Base-by-base conservation (phyloP, 148 eudicot genomes). In the Rhododendron griersonianum region DNA sequence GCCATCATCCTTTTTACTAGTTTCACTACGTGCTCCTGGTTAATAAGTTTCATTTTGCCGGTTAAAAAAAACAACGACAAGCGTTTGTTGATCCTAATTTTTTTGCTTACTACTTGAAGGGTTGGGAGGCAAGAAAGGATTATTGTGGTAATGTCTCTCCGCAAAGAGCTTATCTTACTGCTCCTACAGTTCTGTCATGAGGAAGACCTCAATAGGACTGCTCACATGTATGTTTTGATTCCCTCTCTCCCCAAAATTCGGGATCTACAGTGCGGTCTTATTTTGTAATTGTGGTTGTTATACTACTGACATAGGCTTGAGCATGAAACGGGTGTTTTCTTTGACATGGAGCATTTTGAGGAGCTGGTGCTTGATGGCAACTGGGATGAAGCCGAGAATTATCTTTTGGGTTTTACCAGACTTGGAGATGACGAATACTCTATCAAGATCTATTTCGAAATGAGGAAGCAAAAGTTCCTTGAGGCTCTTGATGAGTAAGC, bases 131-230 rank as follows among this genome's bases (percentile, higher is more conserved):
- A 82, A 50, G 81, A 33, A 57, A 82, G 85, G 13, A 30, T n/a
- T 11, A 16, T 28, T 6, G 44, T 44, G 78, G 77, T 76, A 39
- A 39, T 39, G 44, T 39, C 44, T 39, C 44, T 39, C 44, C 6
- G 44, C 44, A 39, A 39, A 39, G 44, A 39, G 44, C 44, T 39
- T 39, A 48, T 88, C 39, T 88, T 78, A 82, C 80, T 90, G 85
- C 73, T 90, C 37, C 57, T 88, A 65, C 92, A 90, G 81, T 88
- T 86, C 61, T 88, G 89, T 48, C 53, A 79, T 59, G 92, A 90
- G 86, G 92, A 39, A 39, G 44, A 39, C 7, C 44, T 39, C 44
- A 39, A 39, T 39, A 39, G 44, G 44, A 39, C 44, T 39, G 44
- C 44, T 39, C 44, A 39, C 44, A 39, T 39, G 44, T 39, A 39